Base-by-base conservation (phyloP, 306 rosid genomes). In the Castanospermum australe region DNA sequence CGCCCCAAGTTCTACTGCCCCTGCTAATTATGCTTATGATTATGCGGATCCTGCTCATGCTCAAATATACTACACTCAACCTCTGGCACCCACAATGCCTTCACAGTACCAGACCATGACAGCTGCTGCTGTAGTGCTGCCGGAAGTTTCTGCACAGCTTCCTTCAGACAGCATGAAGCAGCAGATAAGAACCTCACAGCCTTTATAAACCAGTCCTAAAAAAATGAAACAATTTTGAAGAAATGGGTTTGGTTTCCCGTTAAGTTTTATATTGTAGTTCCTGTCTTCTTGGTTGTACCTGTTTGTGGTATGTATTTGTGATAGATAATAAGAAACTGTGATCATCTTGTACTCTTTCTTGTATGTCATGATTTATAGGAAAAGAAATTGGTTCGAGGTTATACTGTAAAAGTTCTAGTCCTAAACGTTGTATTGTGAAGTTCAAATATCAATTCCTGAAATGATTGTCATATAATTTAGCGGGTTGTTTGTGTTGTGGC, bases 101-200 rank as follows among this genome's bases (percentile, higher is more conserved):
- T 90, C 98, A 69, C 97, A 93, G 79, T 90, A 95, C 79, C 99
- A 95, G 82, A 90, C 98, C 75, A 92, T 95, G 99, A 81, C 93
- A 3, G 87, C 86, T 24, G 79, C 88, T 47, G 92, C 85, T 61
- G 75, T 79, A 78, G 83, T 60, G 73, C 28, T 84, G 73, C 89
- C 89, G 0, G 97, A 94, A 55, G 83, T 56, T 73, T 88, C 97
- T 33, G 84, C 84, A 36, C 96, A 91, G 91, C 96, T 71, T 82
- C 83, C 96, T 4, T 73, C 88, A 8, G 97, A 95, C 50, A 88
- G 81, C 83, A 59, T 90, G 74, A 95, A 95, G 89, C 94, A 91
- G 87, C 99, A 88, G 89, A 88, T 89, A 82, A 91, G 93, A 87
- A 86, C 89, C 73, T 86, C 94, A 61, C 84, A 94, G 81, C 97